Conservation (phyloP, 2,329 filamentous ascomycete genomes). For the Uncinocarpus reesii region DNA sequence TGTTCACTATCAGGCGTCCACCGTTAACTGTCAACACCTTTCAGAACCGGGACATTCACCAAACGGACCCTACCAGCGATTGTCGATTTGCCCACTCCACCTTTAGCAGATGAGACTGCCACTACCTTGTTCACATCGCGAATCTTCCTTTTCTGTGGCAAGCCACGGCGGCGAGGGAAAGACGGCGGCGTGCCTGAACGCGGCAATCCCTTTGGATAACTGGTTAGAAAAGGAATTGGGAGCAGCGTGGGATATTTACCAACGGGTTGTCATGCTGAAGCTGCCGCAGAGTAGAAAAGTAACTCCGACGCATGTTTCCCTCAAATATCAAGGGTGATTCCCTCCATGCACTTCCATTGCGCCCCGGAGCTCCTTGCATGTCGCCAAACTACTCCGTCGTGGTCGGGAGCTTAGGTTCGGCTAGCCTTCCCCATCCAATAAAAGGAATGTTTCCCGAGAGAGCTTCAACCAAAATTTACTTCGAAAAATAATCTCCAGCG, state of each 20-base stretch:
- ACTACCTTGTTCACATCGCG: conserved; percentile 81
- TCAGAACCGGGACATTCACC: neutral
- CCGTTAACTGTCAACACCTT: no score
- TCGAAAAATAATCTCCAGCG: neutral
- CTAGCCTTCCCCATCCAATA: neutral
- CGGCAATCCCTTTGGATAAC: conserved; percentile 60
- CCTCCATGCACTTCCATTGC: neutral
- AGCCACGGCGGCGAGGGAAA: conserved; percentile 64
- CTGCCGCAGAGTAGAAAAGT: conserved; percentile 47
- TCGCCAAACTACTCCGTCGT: neutral
- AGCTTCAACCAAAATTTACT: neutral
- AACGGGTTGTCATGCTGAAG: conserved; percentile 78
- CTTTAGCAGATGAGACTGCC: conserved; percentile 93
- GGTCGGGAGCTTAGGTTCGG: neutral
- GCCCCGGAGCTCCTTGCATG: neutral
- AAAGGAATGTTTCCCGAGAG: conserved; percentile 2
- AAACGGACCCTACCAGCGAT: conserved; percentile 54
- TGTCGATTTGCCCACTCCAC: conserved; percentile 95
- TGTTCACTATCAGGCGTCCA: conserved; percentile 53
- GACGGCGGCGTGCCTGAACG: conserved; percentile 58
- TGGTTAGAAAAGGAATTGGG: neutral
- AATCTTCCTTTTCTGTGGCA: conserved; percentile 72
- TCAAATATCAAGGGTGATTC: neutral
- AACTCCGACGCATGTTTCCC: conserved; percentile 31
- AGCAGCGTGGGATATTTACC: conserved; percentile 45